Evolutionary conservation across 2,329 filamentous ascomycete genomes (phyloP), one percentile per base, ranked within the genome.

Genomic region (Epichloe bromicola): DNA sequence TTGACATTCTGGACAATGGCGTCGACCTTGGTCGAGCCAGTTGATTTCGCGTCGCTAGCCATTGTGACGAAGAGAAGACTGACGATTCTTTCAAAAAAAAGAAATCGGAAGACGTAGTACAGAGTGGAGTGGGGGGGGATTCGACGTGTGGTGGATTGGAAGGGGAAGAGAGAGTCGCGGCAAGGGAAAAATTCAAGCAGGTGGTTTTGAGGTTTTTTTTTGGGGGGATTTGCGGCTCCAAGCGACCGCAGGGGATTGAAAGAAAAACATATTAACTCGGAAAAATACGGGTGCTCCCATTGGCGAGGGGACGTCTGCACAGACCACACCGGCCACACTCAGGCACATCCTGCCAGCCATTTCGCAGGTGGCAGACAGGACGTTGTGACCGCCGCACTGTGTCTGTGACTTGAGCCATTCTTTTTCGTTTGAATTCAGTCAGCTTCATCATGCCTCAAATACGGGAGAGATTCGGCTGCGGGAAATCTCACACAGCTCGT

Each of bases 1-100:
- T 67, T 67, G 59, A 66, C 63, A 57, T 64, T 65, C 64, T 70
- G 64, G 62, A 70, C 65, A 60, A 70, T 63, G 60, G 69, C 67
- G 52, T 72, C 67, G 66, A 71, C 64, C 68, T 72, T 71, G 62
- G 66, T 58, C 62, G 67, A 69, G 63, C 62, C 65, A 58, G 67
- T 68, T 53, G 64, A 63, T 51, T 59, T 59, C 41, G 61, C 53
- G 55, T 61, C 58, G 58, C 65, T 60, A 57, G 73, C 67, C 73
- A 75, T 74, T 70, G 65, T 65, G 65, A 63, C n/a, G 50, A 53
- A 48, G 23, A 49, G n/a, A 34, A 51, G 11, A 33, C 23, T 11
- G 19, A 20, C 40, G 30, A 20, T 49, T 46, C 46, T 49, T 52
- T 46, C 42, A 34, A 38, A 44, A 43, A 4, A 46, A 20, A 20